Base-by-base conservation (phyloP, 139 green algal genomes). In the Chlorella sp. region DNA sequence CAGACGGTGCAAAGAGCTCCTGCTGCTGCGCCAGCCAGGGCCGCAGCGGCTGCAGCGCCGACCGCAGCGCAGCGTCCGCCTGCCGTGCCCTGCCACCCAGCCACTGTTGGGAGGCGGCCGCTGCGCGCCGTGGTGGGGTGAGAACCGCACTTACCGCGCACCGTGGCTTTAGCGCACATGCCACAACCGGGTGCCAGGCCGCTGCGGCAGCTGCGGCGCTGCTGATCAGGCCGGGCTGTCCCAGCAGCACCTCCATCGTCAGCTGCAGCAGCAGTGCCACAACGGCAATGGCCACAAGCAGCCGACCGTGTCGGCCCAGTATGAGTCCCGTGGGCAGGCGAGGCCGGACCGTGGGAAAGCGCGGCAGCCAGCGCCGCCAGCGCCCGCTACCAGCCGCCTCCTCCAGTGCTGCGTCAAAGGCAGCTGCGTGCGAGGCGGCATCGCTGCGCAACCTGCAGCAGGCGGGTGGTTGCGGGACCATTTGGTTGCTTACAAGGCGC, bases 181-280 rank as follows among this genome's bases (percentile, higher is more conserved):
- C 34, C 34, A 53, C n/a, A 1, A 39, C 75, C 75, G 75, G 75
- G n/a, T 81, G 75, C 75, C 75, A 81, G n/a, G 37, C 75, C 3
- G 37, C 75, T 9, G 75, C 75, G 15, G 75, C 75, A 48, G 75
- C 34, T 19, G n/a, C 15, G 15, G 75, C 75, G 19, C 34, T 81
- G 75, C 75, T 81, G 16, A 37, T 34, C 75, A 81, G 75, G 7
- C 75, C 75, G 75, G 34, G 75, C 75, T 21, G 36, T 14, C 16
- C 16, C 34, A 48, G 34, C 34, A 81, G 34, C 75, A 34, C 28
- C 14, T 81, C 75, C 34, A 81, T 81, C n/a, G 11, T 48, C 36
- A 81, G 75, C 75, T 81, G 75, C 75, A 81, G 75, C 34, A 81
- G 16, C n/a, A 81, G 75, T 22, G 75, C 75, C 75, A 81, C 34